These are phyloP conservation scores for Zostera marina DNA, from an alignment of 116 monocot genomes.

Conservation along the genomic window DNA sequence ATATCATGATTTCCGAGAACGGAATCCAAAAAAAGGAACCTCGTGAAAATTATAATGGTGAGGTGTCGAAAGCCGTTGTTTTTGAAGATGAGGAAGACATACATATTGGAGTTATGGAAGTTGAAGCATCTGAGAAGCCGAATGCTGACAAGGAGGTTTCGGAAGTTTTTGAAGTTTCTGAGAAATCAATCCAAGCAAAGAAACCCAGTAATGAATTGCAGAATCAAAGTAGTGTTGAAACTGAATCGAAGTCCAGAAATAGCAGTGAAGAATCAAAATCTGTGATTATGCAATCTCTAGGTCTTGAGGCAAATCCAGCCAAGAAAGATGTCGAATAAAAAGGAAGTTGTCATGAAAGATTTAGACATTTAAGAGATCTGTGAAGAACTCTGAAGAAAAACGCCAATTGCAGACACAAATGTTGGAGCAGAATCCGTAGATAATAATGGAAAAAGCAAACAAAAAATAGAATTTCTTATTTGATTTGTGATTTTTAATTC, in stretches of 20 bases:
- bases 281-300: background rate
- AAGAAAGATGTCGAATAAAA: background rate
- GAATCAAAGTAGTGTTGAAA: background rate
- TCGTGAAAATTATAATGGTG: background rate
- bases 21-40: background rate
- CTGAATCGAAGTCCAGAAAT: background rate
- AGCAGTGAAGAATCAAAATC: background rate
- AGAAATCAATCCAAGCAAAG: slow-evolving; percentile 3
- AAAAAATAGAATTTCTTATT: background rate
- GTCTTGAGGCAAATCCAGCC: background rate
- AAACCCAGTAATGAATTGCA: background rate
- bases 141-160: background rate
- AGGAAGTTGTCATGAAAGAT: background rate
- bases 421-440: background rate
- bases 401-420: background rate
- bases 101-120: background rate
- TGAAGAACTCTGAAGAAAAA: background rate
- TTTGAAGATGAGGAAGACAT: too few relatives aligned
- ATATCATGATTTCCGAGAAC: background rate
- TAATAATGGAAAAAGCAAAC: background rate
- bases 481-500: too few relatives aligned
- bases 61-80: too few relatives aligned
- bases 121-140: background rate
- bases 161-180: background rate
- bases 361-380: slow-evolving; percentile 1